Conservation (phyloP, 2,329 filamentous ascomycete species). For the Biscogniauxia sp. region DNA sequence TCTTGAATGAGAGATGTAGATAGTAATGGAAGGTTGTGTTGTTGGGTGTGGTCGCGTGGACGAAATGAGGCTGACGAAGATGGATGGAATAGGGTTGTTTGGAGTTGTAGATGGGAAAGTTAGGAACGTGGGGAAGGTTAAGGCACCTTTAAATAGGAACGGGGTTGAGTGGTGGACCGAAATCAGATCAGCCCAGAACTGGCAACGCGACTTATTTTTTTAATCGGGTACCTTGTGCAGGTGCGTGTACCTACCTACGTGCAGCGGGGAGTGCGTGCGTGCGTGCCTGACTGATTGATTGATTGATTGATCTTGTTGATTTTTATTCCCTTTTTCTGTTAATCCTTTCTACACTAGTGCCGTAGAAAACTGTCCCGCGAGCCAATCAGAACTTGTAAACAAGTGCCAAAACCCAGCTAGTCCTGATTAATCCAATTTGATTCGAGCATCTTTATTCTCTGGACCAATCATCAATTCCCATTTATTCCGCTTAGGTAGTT, state of each 20-base stretch:
- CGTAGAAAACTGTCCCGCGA: not conserved
- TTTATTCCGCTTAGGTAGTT: constrained; percentile 2
- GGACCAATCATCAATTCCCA: constrained; percentile 28
- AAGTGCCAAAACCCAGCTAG: not conserved
- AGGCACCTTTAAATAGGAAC: constrained; percentile 26
- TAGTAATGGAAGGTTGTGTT: constrained; percentile 9
- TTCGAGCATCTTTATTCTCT: not conserved
- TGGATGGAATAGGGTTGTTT: constrained; percentile 13
- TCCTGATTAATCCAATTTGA: not conserved
- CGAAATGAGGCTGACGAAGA: constrained; percentile 25
- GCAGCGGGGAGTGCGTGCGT: constrained; percentile 10
- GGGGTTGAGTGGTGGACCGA: constrained; percentile 20
- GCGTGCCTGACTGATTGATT: constrained; percentile 9
- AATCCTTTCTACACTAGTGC: not conserved
- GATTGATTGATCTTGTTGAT: constrained; percentile 1
- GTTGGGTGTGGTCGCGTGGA: constrained; percentile 13
- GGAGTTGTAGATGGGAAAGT: constrained; percentile 7
- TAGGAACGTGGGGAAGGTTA: constrained; percentile 28
- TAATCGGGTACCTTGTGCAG: not conserved
- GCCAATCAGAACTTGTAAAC: not conserved
- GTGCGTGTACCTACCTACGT: not conserved
- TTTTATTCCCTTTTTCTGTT: not conserved
- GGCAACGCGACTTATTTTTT: constrained; percentile 3
- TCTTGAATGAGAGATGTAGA: constrained; percentile 24
- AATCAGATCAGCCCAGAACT: constrained; percentile 34